Conservation (phyloP, 169 alveolate genomes). For the Eimeria sp. region DNA sequence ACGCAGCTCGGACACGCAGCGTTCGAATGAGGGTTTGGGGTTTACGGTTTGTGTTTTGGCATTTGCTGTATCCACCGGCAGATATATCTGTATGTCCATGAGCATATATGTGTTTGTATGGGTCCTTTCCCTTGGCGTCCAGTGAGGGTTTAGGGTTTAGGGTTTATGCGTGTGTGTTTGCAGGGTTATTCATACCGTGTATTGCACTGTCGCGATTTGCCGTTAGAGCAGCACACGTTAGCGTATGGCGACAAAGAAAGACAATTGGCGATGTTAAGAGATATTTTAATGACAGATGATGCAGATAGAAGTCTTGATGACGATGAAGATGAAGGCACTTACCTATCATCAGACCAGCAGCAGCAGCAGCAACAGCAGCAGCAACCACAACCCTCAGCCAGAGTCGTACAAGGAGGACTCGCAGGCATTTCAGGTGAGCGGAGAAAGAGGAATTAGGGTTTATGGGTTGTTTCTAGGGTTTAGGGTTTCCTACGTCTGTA, state of each 20-base stretch:
- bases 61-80: no score
- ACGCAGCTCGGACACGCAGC: no score
- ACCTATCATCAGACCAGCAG: not conserved
- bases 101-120: not conserved
- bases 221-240: slow-evolving; percentile 67
- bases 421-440: slow-evolving; percentile 70
- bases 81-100: not conserved
- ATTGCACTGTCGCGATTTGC: slow-evolving; percentile 74
- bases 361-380: not conserved
- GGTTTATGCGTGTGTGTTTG: no score
- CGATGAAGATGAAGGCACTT: slow-evolving; percentile 71
- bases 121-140: not conserved
- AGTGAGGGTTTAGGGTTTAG: no score
- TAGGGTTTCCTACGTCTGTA: not conserved
- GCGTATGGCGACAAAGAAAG: slow-evolving; percentile 68
- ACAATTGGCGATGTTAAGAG: slow-evolving; percentile 64
- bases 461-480: not conserved
- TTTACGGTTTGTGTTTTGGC: no score
- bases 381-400: not conserved
- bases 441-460: not conserved
- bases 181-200: slow-evolving; percentile 83
- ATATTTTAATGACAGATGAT: slow-evolving; percentile 79
- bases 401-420: not conserved
- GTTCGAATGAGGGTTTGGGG: no score
- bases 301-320: slow-evolving; percentile 74